Conservation (phyloP, 169 alveolate genomes). For the Amoebophrya sp. region DNA sequence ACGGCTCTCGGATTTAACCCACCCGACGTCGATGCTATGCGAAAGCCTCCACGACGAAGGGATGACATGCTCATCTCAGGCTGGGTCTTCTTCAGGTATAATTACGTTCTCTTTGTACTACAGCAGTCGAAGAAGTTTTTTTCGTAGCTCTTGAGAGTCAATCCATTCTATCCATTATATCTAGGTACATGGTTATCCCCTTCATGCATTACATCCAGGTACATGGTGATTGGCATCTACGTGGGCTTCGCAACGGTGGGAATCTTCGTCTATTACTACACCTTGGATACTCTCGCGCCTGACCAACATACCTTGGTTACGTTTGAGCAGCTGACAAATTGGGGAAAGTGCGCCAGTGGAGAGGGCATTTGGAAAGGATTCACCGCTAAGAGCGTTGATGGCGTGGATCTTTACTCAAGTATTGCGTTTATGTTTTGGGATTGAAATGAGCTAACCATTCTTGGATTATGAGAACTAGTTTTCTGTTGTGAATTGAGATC, state of each 20-base stretch:
- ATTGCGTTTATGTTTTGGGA: neutral
- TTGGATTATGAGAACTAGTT: too few species aligned
- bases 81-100: constrained; percentile 81
- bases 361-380: constrained; percentile 79
- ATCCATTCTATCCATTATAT: neutral
- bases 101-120: neutral
- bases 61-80: constrained; percentile 89
- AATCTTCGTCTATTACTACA: constrained; percentile 90
- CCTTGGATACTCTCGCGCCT: constrained; percentile 70
- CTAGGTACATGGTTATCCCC: neutral
- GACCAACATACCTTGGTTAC: constrained; percentile 91
- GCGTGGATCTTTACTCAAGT: constrained; percentile 54
- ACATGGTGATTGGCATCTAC: constrained; percentile 88
- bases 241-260: constrained; percentile 98
- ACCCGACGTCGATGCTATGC: constrained; percentile 95
- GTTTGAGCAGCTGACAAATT: constrained; percentile 74
- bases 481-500: too few species aligned
- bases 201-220: constrained; percentile 41
- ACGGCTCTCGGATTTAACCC: constrained; percentile 99
- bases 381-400: constrained; percentile 62
- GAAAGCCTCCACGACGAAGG: constrained; percentile 88
- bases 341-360: constrained; percentile 76
- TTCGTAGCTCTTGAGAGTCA: neutral
- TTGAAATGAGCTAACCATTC: too few species aligned
- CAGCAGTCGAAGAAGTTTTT: neutral